Conservation (phyloP, 192 early-diverging fungal genomes). For the Linnemannia elongata region DNA sequence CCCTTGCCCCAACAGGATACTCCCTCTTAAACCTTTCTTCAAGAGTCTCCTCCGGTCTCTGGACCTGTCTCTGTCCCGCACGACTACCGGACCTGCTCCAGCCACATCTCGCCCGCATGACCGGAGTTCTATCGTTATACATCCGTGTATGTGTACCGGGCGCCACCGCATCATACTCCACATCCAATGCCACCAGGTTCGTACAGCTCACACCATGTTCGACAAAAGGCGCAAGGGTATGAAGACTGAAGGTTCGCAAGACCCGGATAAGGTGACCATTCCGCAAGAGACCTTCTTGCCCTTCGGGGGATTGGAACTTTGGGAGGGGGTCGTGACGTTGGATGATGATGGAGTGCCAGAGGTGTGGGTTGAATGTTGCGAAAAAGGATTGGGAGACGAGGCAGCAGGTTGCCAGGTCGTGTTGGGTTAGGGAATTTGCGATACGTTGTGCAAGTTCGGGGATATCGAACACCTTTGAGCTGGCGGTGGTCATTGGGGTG, state of each 20-base stretch:
- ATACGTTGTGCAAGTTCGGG: not conserved
- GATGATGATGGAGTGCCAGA: not conserved
- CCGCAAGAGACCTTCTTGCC: not conserved
- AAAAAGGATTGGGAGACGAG: not conserved
- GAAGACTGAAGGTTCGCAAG: not conserved
- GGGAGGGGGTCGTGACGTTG: not conserved
- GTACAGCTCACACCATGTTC: not conserved
- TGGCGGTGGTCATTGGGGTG: not conserved
- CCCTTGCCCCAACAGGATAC: not conserved
- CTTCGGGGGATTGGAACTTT: not conserved
- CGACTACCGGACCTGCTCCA: too few relatives aligned
- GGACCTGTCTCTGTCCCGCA: too few relatives aligned
- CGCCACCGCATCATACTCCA: not conserved
- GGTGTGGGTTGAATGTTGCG: not conserved
- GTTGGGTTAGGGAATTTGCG: not conserved
- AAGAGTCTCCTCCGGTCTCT: too few relatives aligned
- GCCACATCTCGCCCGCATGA: too few relatives aligned
- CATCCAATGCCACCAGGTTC: not conserved
- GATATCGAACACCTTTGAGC: not conserved
- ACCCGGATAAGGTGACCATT: not conserved
- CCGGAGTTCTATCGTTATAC: too few relatives aligned
- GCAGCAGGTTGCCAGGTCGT: not conserved
- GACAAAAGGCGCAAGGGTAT: not conserved
- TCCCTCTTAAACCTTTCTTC: not conserved
- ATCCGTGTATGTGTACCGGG: too few relatives aligned